These are phyloP conservation scores for Colletotrichum eremochloae DNA, from an alignment of 2,329 filamentous ascomycete genomes.

Conservation along the genomic window DNA sequence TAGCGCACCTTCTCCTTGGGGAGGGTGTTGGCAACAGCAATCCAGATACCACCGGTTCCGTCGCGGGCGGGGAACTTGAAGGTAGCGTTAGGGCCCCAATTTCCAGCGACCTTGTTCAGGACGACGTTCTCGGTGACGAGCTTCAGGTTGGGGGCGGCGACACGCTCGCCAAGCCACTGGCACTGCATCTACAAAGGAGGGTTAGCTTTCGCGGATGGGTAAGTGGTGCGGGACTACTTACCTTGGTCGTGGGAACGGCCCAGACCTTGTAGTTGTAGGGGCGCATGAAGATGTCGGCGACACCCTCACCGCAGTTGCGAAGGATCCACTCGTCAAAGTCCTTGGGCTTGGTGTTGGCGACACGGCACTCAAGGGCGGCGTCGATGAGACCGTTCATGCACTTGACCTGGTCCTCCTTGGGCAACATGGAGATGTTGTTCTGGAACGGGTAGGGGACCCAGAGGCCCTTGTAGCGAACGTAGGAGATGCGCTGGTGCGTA, in stretches of 20 bases:
- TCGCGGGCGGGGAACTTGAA: constrained; percentile 98
- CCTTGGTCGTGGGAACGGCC: constrained; percentile 97
- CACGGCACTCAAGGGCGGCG: constrained; percentile 87
- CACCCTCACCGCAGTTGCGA: constrained; percentile 87
- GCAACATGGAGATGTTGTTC: constrained; percentile 99
- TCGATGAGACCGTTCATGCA: constrained; percentile 98
- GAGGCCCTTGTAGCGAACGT: constrained; percentile 94
- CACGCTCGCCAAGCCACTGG: constrained; percentile 97
- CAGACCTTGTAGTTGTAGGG: constrained; percentile 99
- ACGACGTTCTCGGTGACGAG: constrained; percentile 93
- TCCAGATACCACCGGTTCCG: constrained; percentile 99
- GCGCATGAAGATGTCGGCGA: constrained; percentile 97
- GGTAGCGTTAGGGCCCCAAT: constrained; percentile 98
- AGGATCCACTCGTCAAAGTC: constrained; percentile 99
- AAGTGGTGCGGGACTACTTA: constrained; percentile 57
- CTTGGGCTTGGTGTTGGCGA: constrained; percentile 91
- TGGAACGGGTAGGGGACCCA: constrained; percentile 99
- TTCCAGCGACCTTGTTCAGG: constrained; percentile 93
- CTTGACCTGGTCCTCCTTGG: constrained; percentile 95
- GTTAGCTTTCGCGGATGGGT: not conserved
- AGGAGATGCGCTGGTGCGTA: constrained; percentile 97
- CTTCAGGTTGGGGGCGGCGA: constrained; percentile 97
- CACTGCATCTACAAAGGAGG: constrained; percentile 86
- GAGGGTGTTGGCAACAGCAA: constrained; percentile 92
- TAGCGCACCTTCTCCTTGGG: constrained; percentile 93